phyloP scores from a whole-genome alignment of 768 basidiomycete genomes.

The Mycena rosella region DNA sequence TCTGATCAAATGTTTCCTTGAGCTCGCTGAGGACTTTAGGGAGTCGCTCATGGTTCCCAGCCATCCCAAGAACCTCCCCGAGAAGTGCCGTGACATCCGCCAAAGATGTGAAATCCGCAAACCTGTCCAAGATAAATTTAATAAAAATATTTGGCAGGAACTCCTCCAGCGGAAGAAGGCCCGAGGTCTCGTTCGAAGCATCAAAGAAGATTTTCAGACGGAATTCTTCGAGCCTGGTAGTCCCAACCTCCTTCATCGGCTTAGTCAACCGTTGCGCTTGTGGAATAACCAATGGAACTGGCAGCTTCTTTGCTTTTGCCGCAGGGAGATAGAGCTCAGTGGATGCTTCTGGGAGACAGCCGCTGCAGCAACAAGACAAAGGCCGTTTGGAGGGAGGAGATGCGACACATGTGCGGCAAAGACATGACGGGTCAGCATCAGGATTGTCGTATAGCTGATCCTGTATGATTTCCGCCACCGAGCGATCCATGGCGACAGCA shows the following conservation, averaged over 20 bases:
- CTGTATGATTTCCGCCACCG: conserved; percentile 8
- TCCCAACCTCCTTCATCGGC: conserved; percentile 6
- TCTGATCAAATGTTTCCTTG: not conserved
- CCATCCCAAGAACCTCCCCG: not conserved
- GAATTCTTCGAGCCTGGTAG: not conserved
- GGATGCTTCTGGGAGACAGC: not conserved
- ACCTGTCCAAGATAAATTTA: not conserved
- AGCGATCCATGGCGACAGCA: not conserved
- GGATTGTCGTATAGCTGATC: conserved; percentile 6
- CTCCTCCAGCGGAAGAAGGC: conserved; percentile 1
- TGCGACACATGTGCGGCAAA: not conserved
- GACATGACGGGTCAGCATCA: not conserved
- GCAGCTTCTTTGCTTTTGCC: conserved; percentile 8
- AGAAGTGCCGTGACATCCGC: not conserved
- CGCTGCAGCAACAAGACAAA: conserved; percentile 8
- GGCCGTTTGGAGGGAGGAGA: conserved; percentile 7
- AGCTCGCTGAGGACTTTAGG: not conserved
- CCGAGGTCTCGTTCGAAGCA: not conserved
- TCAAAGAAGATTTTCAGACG: conserved; percentile 6
- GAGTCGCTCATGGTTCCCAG: not conserved
- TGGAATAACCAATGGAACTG: conserved; percentile 1
- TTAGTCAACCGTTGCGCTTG: conserved; percentile 7
- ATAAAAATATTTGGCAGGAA: conserved; percentile 13
- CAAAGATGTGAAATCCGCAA: not conserved
- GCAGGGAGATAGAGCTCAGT: conserved; percentile 1